Conservation (phyloP, 106 monocot genomes). For the Apostasia ramifera region DNA sequence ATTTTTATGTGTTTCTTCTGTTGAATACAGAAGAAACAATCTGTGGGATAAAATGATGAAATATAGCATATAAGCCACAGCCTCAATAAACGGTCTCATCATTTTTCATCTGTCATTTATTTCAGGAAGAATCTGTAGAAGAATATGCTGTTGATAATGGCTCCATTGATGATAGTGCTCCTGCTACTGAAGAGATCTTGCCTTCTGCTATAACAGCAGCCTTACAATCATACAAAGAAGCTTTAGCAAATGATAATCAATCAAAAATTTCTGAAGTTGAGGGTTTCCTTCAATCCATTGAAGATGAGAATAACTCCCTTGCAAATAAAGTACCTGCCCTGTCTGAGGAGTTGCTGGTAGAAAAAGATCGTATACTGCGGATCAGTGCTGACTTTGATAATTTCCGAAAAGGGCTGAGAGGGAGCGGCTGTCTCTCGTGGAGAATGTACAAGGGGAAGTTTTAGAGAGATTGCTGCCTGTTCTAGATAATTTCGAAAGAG, state of each 20-base stretch:
- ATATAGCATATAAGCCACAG: too few relatives aligned
- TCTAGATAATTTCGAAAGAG: slow-evolving; percentile 90
- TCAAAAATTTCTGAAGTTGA: slow-evolving; percentile 64
- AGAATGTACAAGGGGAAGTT: slow-evolving; percentile 73
- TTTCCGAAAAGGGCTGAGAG: slow-evolving; percentile 75
- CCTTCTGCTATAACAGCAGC: slow-evolving; percentile 27
- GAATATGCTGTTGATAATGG: slow-evolving; percentile 23
- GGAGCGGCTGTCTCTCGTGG: slow-evolving; percentile 60
- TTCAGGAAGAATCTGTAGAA: slow-evolving; percentile 50
- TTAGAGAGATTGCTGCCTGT: slow-evolving; percentile 79
- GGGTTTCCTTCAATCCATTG: slow-evolving; percentile 62
- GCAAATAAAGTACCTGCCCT: slow-evolving; percentile 32
- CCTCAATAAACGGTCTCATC: too few relatives aligned
- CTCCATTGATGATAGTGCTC: slow-evolving; percentile 17
- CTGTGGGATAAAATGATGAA: too few relatives aligned
- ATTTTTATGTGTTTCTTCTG: too few relatives aligned
- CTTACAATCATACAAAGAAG: slow-evolving; percentile 68
- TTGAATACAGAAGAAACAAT: too few relatives aligned
- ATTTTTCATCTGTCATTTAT: too few relatives aligned
- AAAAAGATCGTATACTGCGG: slow-evolving; percentile 58
- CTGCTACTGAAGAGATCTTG: slow-evolving; percentile 26
- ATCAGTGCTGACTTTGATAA: slow-evolving; percentile 94
- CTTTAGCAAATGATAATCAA: slow-evolving; percentile 50
- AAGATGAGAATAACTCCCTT: slow-evolving; percentile 65
- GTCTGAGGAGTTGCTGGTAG: slow-evolving; percentile 36